Evolutionary conservation across 2,329 filamentous ascomycete species (phyloP).

Genomic region (Cladosporium colombiae): DNA sequence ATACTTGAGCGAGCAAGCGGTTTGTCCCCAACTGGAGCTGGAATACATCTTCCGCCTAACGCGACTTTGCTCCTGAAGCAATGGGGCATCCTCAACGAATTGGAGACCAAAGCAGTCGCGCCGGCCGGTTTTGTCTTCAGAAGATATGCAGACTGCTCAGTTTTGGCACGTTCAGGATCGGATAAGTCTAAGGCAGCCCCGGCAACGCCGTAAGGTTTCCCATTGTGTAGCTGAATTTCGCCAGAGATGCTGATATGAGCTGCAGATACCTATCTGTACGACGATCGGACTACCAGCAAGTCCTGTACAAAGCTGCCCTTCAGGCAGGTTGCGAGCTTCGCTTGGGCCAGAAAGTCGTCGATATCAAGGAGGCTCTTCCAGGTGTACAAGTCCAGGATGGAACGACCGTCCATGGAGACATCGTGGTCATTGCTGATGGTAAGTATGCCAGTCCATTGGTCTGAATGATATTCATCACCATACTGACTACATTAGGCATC

Average conservation of each 20-base stretch:
- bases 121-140: conserved; percentile 12
- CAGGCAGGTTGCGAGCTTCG: conserved; percentile 9
- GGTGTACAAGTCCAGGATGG: background rate
- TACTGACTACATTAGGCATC: background rate
- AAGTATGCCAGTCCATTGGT: background rate
- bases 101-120: conserved; percentile 10
- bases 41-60: conserved; percentile 23
- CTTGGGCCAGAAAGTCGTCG: background rate
- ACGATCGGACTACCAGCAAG: conserved; percentile 12
- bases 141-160: conserved; percentile 7
- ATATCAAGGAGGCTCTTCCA: background rate
- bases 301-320: conserved; percentile 3
- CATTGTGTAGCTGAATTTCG: background rate
- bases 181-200: background rate
- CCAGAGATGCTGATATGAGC: background rate
- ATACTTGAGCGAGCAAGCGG: conserved; percentile 8
- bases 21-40: conserved; percentile 20
- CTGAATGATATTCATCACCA: background rate
- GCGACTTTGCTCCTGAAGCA: conserved; percentile 20
- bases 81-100: conserved; percentile 19
- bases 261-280: conserved; percentile 1
- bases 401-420: background rate
- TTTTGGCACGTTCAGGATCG: background rate
- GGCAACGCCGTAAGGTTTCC: background rate
- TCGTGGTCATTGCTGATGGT: conserved; percentile 12